Conservation (phyloP, 805 yeast genomes). For the Candida pseudoglaebosa region DNA sequence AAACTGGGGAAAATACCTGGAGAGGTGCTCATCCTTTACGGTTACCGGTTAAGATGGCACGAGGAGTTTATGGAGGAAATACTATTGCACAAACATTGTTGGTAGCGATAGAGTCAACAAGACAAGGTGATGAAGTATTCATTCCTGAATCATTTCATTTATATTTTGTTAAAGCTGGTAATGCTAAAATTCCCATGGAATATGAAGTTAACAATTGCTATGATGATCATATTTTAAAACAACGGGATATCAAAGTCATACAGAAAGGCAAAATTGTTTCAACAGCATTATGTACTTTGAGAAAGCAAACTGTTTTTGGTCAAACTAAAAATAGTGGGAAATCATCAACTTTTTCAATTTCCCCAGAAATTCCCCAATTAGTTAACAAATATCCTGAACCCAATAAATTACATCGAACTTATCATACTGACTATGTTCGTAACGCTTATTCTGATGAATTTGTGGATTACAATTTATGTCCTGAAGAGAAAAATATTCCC, state of each 20-base stretch:
- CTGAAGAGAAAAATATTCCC: conserved; percentile 26
- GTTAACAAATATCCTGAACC: conserved; percentile 25
- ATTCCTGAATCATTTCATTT: conserved; percentile 63
- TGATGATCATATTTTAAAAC: conserved; percentile 49
- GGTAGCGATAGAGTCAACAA: conserved; percentile 52
- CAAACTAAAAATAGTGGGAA: conserved; percentile 4
- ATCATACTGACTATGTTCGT: conserved; percentile 35
- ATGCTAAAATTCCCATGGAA: conserved; percentile 39
- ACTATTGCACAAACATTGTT: conserved; percentile 60
- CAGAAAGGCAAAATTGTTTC: conserved; percentile 53
- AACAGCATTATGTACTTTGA: conserved; percentile 48
- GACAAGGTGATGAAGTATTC: conserved; percentile 12
- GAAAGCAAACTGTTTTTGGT: conserved; percentile 8
- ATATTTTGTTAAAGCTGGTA: conserved; percentile 56
- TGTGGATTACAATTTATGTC: conserved; percentile 25
- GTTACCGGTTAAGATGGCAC: conserved; percentile 42
- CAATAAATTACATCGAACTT: conserved; percentile 18
- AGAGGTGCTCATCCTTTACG: conserved; percentile 32
- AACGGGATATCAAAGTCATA: conserved; percentile 50
- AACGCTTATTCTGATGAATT: conserved; percentile 39
- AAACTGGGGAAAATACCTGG: conserved; percentile 23
- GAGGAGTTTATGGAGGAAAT: conserved; percentile 72
- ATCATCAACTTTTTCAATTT: conserved; percentile 11
- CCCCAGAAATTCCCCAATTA: conserved; percentile 15
- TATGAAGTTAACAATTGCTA: conserved; percentile 53